Evolutionary conservation across 306 rosid genomes (phyloP).

Genomic region (Luffa acutangula): DNA sequence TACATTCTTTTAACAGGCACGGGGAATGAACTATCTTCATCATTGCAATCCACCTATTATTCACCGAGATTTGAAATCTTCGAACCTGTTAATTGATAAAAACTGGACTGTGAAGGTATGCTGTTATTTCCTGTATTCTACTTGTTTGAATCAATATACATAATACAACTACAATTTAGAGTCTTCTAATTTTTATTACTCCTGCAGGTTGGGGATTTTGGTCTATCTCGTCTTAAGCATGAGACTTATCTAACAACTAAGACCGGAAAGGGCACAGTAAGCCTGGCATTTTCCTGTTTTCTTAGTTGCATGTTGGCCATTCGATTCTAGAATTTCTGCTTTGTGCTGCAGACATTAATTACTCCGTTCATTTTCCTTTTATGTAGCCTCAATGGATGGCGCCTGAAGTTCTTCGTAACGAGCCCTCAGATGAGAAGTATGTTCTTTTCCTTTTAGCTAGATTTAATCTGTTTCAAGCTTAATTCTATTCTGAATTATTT

Average conservation of each 20-base stretch:
- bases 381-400: conserved; percentile 99
- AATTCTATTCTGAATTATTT: not conserved
- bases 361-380: conserved; percentile 20
- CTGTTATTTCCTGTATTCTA: conserved; percentile 7
- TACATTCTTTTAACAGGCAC: conserved; percentile 36
- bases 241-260: conserved; percentile 86
- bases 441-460: conserved; percentile 16
- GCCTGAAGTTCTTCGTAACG: conserved; percentile 98
- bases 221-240: conserved; percentile 92
- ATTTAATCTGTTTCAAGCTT: not conserved
- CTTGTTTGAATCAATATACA: not conserved
- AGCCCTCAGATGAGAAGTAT: conserved; percentile 94
- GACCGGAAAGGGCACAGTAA: conserved; percentile 98
- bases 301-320: not conserved
- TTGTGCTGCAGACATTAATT: not conserved
- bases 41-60: conserved; percentile 88
- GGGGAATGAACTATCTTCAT: conserved; percentile 95
- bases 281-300: conserved; percentile 5
- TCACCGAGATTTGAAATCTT: conserved; percentile 93
- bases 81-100: conserved; percentile 86
- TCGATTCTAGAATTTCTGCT: conserved; percentile 12
- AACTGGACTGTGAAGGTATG: conserved; percentile 97
- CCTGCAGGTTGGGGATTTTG: conserved; percentile 92
- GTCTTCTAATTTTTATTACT: conserved; percentile 9
- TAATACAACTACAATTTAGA: not conserved